Conservation (phyloP, 2,329 filamentous ascomycete species). For the Didymella glomerata region DNA sequence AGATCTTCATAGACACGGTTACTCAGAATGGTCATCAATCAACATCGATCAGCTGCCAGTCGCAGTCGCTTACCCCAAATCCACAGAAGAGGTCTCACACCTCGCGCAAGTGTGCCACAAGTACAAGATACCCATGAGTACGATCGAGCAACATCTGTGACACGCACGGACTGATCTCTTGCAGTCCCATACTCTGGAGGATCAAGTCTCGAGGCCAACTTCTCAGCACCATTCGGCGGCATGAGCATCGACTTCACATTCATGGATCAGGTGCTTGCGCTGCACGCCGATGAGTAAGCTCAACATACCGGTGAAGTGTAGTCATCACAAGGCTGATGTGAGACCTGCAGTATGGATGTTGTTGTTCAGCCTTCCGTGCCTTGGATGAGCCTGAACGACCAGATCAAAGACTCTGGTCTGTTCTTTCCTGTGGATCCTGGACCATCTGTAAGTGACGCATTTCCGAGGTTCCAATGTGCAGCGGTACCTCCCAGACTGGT, state of each 20-base stretch:
- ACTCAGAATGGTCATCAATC: constrained; percentile 75
- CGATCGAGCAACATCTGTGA: constrained; percentile 8
- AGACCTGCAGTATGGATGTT: constrained; percentile 73
- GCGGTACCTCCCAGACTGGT: constrained; percentile 25
- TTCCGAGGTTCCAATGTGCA: constrained; percentile 9
- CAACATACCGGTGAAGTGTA: neutral
- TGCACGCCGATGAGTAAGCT: constrained; percentile 76
- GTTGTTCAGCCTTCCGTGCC: constrained; percentile 89
- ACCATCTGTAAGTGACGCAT: constrained; percentile 56
- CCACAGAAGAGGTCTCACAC: constrained; percentile 69
- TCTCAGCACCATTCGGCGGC: constrained; percentile 84
- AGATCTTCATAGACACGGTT: constrained; percentile 70
- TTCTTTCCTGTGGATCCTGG: constrained; percentile 94
- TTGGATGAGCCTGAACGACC: constrained; percentile 89
- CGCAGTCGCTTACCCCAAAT: constrained; percentile 70
- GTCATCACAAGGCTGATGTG: constrained; percentile 29
- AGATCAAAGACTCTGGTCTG: constrained; percentile 75
- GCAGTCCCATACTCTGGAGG: constrained; percentile 83
- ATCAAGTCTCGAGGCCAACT: constrained; percentile 87
- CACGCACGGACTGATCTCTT: neutral
- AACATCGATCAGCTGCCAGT: constrained; percentile 71
- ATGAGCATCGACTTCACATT: constrained; percentile 88
- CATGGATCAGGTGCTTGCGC: constrained; percentile 82
- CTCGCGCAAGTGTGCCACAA: constrained; percentile 78
- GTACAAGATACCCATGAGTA: constrained; percentile 77